A percentile compares a stretch with the other conserved stretches of the same genome.
Conservation (phyloP, 192 early-diverging fungal species). For the Umbelopsis vinacea region DNA sequence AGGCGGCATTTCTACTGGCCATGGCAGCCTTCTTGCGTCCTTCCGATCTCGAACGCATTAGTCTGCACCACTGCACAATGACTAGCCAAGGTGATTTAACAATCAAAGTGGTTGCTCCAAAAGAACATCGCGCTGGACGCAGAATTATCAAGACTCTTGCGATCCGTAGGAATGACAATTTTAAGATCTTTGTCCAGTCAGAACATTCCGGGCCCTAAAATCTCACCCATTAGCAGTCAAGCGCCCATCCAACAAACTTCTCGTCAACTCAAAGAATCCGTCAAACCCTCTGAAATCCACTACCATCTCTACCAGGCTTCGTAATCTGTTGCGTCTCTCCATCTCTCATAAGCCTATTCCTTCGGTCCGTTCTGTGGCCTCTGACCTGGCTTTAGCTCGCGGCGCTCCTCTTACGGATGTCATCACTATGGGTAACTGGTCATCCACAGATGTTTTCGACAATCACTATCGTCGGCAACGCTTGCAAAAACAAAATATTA, state of each 20-base stretch:
- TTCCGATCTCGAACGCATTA: not conserved
- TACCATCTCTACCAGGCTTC: not conserved
- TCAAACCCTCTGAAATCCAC: not conserved
- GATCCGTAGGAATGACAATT: not conserved
- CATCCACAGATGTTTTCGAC: too few species aligned
- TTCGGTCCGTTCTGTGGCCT: too few species aligned
- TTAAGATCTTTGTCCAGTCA: not conserved
- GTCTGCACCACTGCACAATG: not conserved
- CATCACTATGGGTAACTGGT: too few species aligned
- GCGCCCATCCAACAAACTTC: not conserved
- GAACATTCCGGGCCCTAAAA: not conserved
- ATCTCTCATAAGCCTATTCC: not conserved
- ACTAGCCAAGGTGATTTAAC: not conserved
- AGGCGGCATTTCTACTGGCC: not conserved
- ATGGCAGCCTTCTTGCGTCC: not conserved
- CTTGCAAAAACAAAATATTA: not conserved
- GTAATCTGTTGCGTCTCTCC: not conserved
- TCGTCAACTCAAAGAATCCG: not conserved
- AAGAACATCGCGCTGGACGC: not conserved
- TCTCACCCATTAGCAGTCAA: not conserved
- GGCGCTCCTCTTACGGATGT: too few species aligned
- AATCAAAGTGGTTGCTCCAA: not conserved
- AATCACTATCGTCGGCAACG: not conserved
- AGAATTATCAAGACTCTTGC: not conserved
- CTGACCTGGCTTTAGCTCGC: too few species aligned